Percentiles rank a stretch among this genome's conserved stretches.
Conservation (phyloP, 2,329 filamentous ascomycete genomes). For the Fusarium praegraminearum region DNA sequence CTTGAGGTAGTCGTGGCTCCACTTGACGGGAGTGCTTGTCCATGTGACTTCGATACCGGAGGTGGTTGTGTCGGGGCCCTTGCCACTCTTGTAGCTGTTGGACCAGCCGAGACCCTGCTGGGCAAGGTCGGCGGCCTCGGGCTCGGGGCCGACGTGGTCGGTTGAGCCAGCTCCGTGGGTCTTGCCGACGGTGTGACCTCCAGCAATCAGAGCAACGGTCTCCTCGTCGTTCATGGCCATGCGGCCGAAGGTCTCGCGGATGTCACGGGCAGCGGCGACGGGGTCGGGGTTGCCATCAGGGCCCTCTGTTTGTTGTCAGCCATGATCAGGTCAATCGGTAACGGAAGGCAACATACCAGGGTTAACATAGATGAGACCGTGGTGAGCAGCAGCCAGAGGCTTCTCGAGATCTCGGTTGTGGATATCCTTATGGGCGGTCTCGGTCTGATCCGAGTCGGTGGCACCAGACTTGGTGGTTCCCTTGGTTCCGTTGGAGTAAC, state of each 20-base stretch:
- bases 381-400: constrained; percentile 73
- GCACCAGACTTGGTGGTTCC: constrained; percentile 33
- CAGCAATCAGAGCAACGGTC: constrained; percentile 82
- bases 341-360: not conserved
- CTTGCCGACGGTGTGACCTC: constrained; percentile 86
- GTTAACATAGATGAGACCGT: constrained; percentile 54
- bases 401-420: constrained; percentile 75
- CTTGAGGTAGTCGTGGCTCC: constrained; percentile 79
- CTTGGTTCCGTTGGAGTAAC: constrained; percentile 73
- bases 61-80: constrained; percentile 78
- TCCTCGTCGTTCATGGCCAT: constrained; percentile 90
- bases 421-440: constrained; percentile 52
- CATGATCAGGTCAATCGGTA: not conserved
- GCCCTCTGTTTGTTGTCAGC: constrained; percentile 74
- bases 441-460: constrained; percentile 24
- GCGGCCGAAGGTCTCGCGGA: constrained; percentile 78
- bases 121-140: constrained; percentile 72
- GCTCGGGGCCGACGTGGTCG: constrained; percentile 73
- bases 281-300: constrained; percentile 80
- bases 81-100: constrained; percentile 74
- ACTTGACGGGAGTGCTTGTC: constrained; percentile 75
- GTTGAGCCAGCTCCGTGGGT: constrained; percentile 69
- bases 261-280: constrained; percentile 75
- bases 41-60: constrained; percentile 83
- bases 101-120: constrained; percentile 79